Evolutionary conservation across 805 yeast genomes (phyloP).

Genomic region (Yarrowia hollandica): DNA sequence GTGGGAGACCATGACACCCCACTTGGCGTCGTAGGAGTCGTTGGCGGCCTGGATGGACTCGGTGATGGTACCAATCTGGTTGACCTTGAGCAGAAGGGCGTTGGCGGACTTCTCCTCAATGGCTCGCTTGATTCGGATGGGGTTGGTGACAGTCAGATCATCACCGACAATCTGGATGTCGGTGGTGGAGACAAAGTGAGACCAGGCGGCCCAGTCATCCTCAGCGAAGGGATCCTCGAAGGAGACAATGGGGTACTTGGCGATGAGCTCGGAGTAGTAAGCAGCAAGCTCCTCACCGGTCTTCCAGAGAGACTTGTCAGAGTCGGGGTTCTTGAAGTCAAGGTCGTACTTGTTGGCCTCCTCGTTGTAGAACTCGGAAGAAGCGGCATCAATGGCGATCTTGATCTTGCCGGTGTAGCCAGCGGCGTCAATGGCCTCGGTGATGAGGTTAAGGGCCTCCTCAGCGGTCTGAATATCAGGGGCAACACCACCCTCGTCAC

Average conservation of each 20-base stretch:
- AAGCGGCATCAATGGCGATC: conserved; percentile 95
- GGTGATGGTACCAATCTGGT: conserved; percentile 96
- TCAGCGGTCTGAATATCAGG: conserved; percentile 93
- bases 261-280: conserved; percentile 74
- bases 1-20: conserved; percentile 99
- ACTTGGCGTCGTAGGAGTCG: conserved; percentile 90
- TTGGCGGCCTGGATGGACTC: conserved; percentile 97
- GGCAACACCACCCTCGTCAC: conserved; percentile 99
- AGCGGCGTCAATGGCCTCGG: conserved; percentile 84
- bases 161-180: conserved; percentile 94
- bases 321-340: conserved; percentile 96
- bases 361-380: conserved; percentile 96
- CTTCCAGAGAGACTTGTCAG: conserved; percentile 89
- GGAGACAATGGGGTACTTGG: conserved; percentile 95
- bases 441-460: conserved; percentile 95
- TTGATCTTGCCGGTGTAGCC: conserved; percentile 92
- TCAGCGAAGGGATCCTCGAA: conserved; percentile 99
- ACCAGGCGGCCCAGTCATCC: conserved; percentile 99
- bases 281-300: conserved; percentile 83
- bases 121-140: conserved; percentile 89
- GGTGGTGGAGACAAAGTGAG: conserved; percentile 65
- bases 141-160: conserved; percentile 98
- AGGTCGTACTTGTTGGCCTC: conserved; percentile 80
- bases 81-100: conserved; percentile 93
- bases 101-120: conserved; percentile 94